These are phyloP conservation scores for Blastocystis sp. DNA, from an alignment of 352 stramenopile species.

Conservation along the genomic window DNA sequence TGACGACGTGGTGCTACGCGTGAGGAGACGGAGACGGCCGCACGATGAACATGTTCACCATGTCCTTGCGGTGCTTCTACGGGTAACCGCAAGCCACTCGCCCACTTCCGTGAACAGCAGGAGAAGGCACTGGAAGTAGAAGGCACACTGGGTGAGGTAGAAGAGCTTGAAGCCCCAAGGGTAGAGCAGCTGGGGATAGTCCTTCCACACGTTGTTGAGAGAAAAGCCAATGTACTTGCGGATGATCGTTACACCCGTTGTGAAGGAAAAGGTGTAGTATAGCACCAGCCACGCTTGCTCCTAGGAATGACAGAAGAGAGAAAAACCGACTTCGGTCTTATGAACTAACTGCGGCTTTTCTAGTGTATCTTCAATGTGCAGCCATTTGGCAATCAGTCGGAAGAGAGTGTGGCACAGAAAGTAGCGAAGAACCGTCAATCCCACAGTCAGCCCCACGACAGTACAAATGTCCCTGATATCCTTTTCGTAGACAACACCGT, in stretches of 20 bases:
- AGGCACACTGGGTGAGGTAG: constrained; percentile 46
- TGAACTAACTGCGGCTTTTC: constrained; percentile 32
- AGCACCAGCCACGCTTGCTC: constrained; percentile 45
- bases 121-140: constrained; percentile 26
- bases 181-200: constrained; percentile 45
- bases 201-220: constrained; percentile 53
- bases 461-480: constrained; percentile 44
- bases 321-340: constrained; percentile 22
- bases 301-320: not conserved
- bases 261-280: constrained; percentile 59
- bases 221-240: constrained; percentile 35
- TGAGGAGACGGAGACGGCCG: not conserved
- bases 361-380: constrained; percentile 7
- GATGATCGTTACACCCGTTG: constrained; percentile 29
- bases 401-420: constrained; percentile 54
- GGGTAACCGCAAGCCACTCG: not conserved
- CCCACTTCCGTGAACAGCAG: constrained; percentile 36
- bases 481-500: constrained; percentile 13
- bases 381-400: constrained; percentile 10
- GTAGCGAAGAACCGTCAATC: constrained; percentile 35
- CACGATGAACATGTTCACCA: constrained; percentile 51
- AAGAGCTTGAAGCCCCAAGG: constrained; percentile 56
- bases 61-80: constrained; percentile 61
- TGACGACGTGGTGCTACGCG: constrained; percentile 55
- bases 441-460: not conserved